Conservation (phyloP, 345 rosid species). For the Psidium guajava region DNA sequence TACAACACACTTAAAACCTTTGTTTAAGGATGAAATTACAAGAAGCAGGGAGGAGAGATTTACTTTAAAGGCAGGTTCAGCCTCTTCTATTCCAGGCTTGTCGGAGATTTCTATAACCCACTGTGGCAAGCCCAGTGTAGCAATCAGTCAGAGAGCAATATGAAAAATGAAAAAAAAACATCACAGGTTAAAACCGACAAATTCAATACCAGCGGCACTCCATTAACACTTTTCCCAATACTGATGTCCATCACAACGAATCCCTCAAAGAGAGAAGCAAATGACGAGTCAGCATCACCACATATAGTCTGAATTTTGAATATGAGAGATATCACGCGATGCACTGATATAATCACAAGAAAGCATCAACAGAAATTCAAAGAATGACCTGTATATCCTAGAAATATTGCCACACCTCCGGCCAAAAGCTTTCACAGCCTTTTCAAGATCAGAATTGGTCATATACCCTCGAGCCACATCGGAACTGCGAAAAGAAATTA, state of each 20-base stretch:
- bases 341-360: not conserved
- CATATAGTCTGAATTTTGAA: not conserved
- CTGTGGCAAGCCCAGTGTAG: slow-evolving; percentile 21
- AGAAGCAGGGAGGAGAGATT: not conserved
- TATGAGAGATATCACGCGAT: not conserved
- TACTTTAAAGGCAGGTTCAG: slow-evolving; percentile 97
- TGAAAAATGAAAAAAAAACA: not conserved
- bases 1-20: not conserved
- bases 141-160: not conserved
- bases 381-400: slow-evolving; percentile 71
- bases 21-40: not conserved
- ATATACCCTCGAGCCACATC: slow-evolving; percentile 48
- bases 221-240: slow-evolving; percentile 84
- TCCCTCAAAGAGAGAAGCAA: slow-evolving; percentile 83
- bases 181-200: not conserved
- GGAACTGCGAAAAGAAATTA: not conserved
- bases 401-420: slow-evolving; percentile 68
- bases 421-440: slow-evolving; percentile 64
- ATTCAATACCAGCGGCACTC: slow-evolving; percentile 76
- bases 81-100: slow-evolving; percentile 73
- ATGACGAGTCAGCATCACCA: slow-evolving; percentile 44
- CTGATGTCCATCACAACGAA: slow-evolving; percentile 49
- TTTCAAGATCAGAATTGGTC: slow-evolving; percentile 68
- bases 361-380: not conserved
- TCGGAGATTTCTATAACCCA: slow-evolving; percentile 97